Evolutionary conservation across 2,329 filamentous ascomycete genomes (phyloP).

Genomic region (Cladophialophora chaetospira): DNA sequence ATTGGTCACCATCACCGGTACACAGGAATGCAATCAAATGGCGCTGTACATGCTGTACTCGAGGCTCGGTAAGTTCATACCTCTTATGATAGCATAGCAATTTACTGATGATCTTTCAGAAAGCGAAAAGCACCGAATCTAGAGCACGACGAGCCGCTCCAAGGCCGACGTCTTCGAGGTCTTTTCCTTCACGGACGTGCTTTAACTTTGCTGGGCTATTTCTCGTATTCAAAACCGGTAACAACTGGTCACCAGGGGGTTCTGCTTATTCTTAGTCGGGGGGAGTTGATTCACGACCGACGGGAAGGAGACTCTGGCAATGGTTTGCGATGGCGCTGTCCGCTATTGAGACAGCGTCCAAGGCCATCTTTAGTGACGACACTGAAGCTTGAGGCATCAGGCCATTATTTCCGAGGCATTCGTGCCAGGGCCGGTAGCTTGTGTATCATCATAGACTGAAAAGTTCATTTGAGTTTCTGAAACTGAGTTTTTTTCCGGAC

Average conservation of each 20-base stretch:
- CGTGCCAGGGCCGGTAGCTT: background rate
- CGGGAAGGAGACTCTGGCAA: too few species aligned
- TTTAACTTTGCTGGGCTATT: too few species aligned
- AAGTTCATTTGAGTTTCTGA: background rate
- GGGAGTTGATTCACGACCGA: too few species aligned
- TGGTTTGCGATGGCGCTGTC: background rate
- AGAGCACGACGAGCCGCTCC: background rate
- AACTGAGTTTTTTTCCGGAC: background rate
- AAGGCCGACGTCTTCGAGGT: too few species aligned
- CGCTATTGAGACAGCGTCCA: background rate
- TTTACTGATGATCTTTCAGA: background rate
- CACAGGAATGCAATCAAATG: conserved; percentile 98
- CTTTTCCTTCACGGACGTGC: too few species aligned
- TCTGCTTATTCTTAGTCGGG: too few species aligned
- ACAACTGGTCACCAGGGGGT: too few species aligned
- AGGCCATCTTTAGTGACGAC: background rate
- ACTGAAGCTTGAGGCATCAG: background rate
- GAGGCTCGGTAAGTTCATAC: conserved; percentile 71
- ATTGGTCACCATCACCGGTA: conserved; percentile 94
- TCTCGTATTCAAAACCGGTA: too few species aligned
- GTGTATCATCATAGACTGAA: conserved; percentile 3
- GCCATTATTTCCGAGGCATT: conserved; percentile 1
- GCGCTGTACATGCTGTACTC: conserved; percentile 99
- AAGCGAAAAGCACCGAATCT: conserved; percentile 2
- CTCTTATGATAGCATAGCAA: background rate